Evolutionary conservation across 208 protist genomes (phyloP).

Genomic region (Trypanosoma avium): DNA sequence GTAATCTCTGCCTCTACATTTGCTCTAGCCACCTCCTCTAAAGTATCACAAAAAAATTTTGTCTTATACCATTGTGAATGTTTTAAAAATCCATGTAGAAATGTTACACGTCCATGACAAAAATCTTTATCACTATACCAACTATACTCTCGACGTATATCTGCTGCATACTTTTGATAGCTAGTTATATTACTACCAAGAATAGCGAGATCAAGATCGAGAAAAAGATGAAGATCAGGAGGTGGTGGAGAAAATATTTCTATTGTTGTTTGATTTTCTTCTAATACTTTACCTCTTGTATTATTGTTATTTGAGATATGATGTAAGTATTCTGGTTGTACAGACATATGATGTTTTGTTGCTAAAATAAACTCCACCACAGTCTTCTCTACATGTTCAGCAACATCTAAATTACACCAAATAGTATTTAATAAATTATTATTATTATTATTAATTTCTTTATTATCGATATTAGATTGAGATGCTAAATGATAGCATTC

Average conservation of each 20-base stretch:
- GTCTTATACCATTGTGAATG: conserved; percentile 73
- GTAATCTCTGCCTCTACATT: conserved; percentile 48
- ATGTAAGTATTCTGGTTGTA: conserved; percentile 22
- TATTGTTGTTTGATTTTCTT: background rate
- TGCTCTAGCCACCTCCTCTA: conserved; percentile 49
- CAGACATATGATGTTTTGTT: conserved; percentile 46
- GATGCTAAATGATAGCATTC: conserved; percentile 16
- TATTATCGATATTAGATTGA: background rate
- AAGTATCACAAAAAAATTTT: conserved; percentile 55
- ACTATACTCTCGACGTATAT: conserved; percentile 63
- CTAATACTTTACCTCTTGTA: background rate
- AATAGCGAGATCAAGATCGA: conserved; percentile 76
- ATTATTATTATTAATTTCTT: background rate
- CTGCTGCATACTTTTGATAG: conserved; percentile 42
- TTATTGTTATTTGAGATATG: background rate
- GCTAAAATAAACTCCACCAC: conserved; percentile 35
- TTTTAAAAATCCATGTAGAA: conserved; percentile 45
- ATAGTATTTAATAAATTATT: background rate
- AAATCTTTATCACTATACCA: conserved; percentile 44
- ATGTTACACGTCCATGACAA: conserved; percentile 40
- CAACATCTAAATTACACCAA: conserved; percentile 12
- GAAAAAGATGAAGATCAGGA: conserved; percentile 42
- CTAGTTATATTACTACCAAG: conserved; percentile 38
- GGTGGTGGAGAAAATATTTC: background rate
- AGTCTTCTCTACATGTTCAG: conserved; percentile 15